These are phyloP conservation scores for Nannizziopsis barbatae DNA, from an alignment of 2,329 filamentous ascomycete genomes.

Conservation along the genomic window DNA sequence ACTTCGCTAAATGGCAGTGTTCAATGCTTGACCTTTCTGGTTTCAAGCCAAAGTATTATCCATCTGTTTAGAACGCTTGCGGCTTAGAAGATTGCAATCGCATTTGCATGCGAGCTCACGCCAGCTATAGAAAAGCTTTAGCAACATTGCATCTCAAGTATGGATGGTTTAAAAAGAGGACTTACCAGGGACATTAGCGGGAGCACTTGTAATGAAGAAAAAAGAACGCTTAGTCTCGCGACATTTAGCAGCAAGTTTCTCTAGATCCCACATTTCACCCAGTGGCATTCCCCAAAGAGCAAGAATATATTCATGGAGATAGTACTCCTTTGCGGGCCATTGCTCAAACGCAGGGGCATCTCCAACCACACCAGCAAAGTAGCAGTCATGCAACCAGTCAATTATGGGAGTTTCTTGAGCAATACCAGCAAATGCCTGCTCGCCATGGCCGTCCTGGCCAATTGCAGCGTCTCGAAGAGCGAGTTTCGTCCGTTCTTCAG, in stretches of 20 bases:
- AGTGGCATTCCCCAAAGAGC: slow-evolving; percentile 37
- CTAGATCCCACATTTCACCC: slow-evolving; percentile 38
- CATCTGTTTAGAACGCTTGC: background rate
- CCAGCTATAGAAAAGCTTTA: slow-evolving; percentile 13
- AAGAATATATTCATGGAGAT: slow-evolving; percentile 33
- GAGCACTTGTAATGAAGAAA: slow-evolving; percentile 36
- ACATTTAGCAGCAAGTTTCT: slow-evolving; percentile 28
- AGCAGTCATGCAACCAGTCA: slow-evolving; percentile 58
- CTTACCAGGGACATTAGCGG: slow-evolving; percentile 33
- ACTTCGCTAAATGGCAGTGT: too few species aligned
- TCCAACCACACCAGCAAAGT: slow-evolving; percentile 55
- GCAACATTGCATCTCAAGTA: slow-evolving; percentile 3
- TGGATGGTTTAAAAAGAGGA: slow-evolving; percentile 1
- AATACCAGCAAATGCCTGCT: slow-evolving; percentile 40
- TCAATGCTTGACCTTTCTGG: too few species aligned
- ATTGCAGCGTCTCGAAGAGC: slow-evolving; percentile 21
- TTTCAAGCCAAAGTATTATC: background rate
- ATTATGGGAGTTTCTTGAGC: slow-evolving; percentile 46
- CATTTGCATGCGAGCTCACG: slow-evolving; percentile 23
- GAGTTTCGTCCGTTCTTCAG: slow-evolving; percentile 25
- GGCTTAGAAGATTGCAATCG: slow-evolving; percentile 22
- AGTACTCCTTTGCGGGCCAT: slow-evolving; percentile 39
- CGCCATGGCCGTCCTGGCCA: slow-evolving; percentile 24
- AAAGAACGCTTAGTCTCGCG: slow-evolving; percentile 29
- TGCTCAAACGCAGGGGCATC: slow-evolving; percentile 55